phyloP scores from a whole-genome alignment of 495 filamentous ascomycete species.

The Penicillium parvum region DNA sequence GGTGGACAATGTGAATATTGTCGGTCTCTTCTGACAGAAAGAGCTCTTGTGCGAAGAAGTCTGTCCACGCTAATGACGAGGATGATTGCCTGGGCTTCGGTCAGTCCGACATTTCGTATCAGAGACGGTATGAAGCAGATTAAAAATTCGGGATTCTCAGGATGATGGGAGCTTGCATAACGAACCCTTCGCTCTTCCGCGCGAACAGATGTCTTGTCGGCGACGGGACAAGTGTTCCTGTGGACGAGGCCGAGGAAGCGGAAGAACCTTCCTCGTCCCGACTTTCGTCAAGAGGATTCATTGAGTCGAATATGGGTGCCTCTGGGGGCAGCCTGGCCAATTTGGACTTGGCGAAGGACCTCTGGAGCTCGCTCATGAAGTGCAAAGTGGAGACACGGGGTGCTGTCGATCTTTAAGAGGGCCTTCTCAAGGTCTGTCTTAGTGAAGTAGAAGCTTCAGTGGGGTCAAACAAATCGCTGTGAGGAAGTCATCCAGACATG shows the following conservation, averaged over 20 bases:
- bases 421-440: not conserved
- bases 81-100: slow-evolving; percentile 21
- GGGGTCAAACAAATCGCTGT: not conserved
- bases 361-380: slow-evolving; percentile 81
- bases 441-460: not conserved
- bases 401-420: not conserved
- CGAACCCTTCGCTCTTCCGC: slow-evolving; percentile 55
- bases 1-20: slow-evolving; percentile 56
- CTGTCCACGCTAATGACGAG: slow-evolving; percentile 69
- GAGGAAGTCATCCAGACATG: too few relatives aligned
- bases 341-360: slow-evolving; percentile 76
- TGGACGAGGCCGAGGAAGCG: slow-evolving; percentile 72
- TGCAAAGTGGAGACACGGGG: not conserved
- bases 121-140: too few relatives aligned
- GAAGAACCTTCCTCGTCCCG: slow-evolving; percentile 66
- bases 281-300: slow-evolving; percentile 17
- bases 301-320: slow-evolving; percentile 42
- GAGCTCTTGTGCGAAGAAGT: slow-evolving; percentile 84
- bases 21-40: slow-evolving; percentile 53
- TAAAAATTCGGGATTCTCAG: too few relatives aligned
- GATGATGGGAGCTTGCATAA: too few relatives aligned
- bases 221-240: slow-evolving; percentile 81
- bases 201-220: slow-evolving; percentile 70
- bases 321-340: slow-evolving; percentile 59
- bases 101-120: slow-evolving; percentile 6